Evolutionary conservation across 495 filamentous ascomycete genomes (phyloP).

Genomic region (Thermochaetoides thermophila): DNA sequence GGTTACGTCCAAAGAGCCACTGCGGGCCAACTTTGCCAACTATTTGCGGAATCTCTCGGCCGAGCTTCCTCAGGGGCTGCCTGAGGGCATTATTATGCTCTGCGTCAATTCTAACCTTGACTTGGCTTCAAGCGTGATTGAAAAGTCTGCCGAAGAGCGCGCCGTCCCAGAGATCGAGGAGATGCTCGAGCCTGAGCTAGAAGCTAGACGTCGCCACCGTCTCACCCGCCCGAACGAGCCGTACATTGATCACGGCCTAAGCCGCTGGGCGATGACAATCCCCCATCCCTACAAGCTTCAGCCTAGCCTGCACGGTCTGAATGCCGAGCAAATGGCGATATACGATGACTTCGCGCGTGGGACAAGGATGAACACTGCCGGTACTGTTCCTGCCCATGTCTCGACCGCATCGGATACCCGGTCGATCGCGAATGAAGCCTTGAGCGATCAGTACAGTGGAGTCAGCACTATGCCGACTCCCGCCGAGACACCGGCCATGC

Average conservation of each 20-base stretch:
- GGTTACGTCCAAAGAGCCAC: slow-evolving; percentile 95
- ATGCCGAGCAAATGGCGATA: slow-evolving; percentile 82
- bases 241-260: slow-evolving; percentile 66
- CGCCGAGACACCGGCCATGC: slow-evolving; percentile 63
- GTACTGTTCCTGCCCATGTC: slow-evolving; percentile 23
- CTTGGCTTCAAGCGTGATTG: slow-evolving; percentile 77
- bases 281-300: slow-evolving; percentile 77
- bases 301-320: slow-evolving; percentile 49
- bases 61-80: slow-evolving; percentile 54
- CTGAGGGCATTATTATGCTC: slow-evolving; percentile 86
- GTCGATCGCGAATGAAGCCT: slow-evolving; percentile 49
- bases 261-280: slow-evolving; percentile 75
- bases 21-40: slow-evolving; percentile 90
- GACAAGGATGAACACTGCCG: slow-evolving; percentile 39
- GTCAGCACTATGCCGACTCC: slow-evolving; percentile 66
- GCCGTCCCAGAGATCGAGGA: slow-evolving; percentile 89
- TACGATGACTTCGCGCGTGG: slow-evolving; percentile 91
- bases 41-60: slow-evolving; percentile 71
- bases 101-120: slow-evolving; percentile 98
- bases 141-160: slow-evolving; percentile 85
- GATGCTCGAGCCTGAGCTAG: slow-evolving; percentile 62
- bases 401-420: slow-evolving; percentile 37
- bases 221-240: slow-evolving; percentile 58
- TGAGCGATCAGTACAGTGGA: slow-evolving; percentile 70
- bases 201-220: slow-evolving; percentile 57